Evolutionary conservation across 1,284 basidiomycete genomes (phyloP).

Genomic region (Paramarasmius palmivorus): DNA sequence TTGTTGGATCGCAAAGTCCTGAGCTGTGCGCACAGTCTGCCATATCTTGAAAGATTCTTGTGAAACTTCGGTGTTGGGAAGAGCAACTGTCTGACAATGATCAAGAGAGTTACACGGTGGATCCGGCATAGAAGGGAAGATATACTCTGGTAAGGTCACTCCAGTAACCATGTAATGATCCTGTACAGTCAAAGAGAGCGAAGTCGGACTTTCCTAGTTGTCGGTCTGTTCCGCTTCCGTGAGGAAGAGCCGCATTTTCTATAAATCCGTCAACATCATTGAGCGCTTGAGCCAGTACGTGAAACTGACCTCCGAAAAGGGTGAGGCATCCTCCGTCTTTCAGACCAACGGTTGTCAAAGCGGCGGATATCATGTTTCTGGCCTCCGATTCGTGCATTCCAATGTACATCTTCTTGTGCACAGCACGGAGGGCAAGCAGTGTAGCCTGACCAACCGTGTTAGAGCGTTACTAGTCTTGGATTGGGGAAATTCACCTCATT

Average conservation of each 20-base stretch:
- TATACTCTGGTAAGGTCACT: constrained; percentile 79
- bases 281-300: not conserved
- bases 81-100: constrained; percentile 62
- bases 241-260: constrained; percentile 86
- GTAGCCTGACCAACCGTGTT: constrained; percentile 54
- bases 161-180: constrained; percentile 69
- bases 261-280: not conserved
- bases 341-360: constrained; percentile 62
- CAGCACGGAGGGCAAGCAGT: constrained; percentile 69
- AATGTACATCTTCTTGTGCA: constrained; percentile 60
- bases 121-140: not conserved
- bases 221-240: constrained; percentile 76
- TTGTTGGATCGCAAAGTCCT: constrained; percentile 51
- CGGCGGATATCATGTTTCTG: constrained; percentile 50
- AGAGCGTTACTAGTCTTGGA: constrained; percentile 2
- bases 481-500: constrained; percentile 61
- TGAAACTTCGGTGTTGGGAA: constrained; percentile 58
- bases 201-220: constrained; percentile 59
- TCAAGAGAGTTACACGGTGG: not conserved
- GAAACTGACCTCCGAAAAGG: constrained; percentile 71
- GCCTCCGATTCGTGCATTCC: constrained; percentile 80
- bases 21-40: constrained; percentile 68
- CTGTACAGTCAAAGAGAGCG: constrained; percentile 79
- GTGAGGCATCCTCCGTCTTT: constrained; percentile 60
- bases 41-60: constrained; percentile 60